These are phyloP conservation scores for Heliamphora exappendiculata DNA, from an alignment of 148 eudicot genomes.

Conservation along the genomic window DNA sequence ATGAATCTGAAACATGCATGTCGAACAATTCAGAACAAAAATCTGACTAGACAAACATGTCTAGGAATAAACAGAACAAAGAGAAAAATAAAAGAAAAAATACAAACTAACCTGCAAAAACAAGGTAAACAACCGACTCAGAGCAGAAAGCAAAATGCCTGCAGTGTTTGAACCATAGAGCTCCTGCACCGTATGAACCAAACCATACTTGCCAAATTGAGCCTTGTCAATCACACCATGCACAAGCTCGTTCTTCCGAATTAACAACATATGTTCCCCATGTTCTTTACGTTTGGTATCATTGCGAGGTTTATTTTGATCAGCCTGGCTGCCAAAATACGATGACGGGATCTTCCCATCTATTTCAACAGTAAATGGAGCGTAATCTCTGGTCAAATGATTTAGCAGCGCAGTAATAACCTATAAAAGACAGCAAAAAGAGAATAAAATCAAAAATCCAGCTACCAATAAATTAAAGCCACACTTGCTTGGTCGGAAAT, in stretches of 20 bases:
- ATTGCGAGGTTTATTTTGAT: conserved; percentile 13
- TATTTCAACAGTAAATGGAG: conserved; percentile 75
- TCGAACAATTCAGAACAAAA: not conserved
- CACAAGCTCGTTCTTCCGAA: conserved; percentile 82
- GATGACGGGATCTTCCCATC: conserved; percentile 70
- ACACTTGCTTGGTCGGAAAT: not conserved
- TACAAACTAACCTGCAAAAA: conserved; percentile 59
- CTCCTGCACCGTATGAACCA: conserved; percentile 97
- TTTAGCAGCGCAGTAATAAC: conserved; percentile 74
- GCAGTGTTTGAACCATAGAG: conserved; percentile 77
- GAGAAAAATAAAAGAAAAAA: not conserved
- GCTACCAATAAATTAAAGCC: not conserved
- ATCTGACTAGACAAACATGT: not conserved
- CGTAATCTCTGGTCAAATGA: conserved; percentile 59
- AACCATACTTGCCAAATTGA: conserved; percentile 96
- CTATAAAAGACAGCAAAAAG: conserved; percentile 25
- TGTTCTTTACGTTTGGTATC: conserved; percentile 21
- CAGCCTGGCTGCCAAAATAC: conserved; percentile 39
- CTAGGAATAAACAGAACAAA: not conserved
- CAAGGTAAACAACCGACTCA: conserved; percentile 73
- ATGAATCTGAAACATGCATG: conserved; percentile 43
- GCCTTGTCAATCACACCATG: conserved; percentile 98
- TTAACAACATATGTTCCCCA: conserved; percentile 65
- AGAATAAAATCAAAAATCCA: not conserved
- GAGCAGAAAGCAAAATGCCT: conserved; percentile 78